These are phyloP conservation scores for Ustanciosporium gigantosporum DNA, from an alignment of 1,284 basidiomycete genomes.

Conservation along the genomic window DNA sequence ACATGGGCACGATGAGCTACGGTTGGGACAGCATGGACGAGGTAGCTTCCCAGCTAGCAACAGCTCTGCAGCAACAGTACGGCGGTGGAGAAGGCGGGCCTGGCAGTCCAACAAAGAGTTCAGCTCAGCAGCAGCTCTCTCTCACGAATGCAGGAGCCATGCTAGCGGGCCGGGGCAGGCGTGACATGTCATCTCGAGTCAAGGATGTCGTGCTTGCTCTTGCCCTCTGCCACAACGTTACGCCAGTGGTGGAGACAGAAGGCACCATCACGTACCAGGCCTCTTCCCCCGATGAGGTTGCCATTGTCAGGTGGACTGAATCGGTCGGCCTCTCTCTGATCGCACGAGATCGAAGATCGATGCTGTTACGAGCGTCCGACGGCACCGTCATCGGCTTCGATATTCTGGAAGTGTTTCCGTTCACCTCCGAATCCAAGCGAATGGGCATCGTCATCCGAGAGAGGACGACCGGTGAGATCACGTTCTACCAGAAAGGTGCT, in stretches of 20 bases:
- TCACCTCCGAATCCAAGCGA: constrained; percentile 96
- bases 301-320: constrained; percentile 97
- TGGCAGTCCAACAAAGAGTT: constrained; percentile 16
- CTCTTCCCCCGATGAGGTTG: constrained; percentile 97
- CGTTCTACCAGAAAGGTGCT: constrained; percentile 94
- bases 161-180: constrained; percentile 76
- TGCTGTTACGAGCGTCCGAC: constrained; percentile 63
- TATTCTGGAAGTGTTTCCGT: constrained; percentile 89
- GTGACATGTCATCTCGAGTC: constrained; percentile 94
- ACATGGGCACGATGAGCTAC: constrained; percentile 98
- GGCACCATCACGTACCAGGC: constrained; percentile 95
- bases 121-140: constrained; percentile 7
- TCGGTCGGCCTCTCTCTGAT: constrained; percentile 87
- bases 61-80: constrained; percentile 68
- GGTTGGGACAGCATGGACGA: constrained; percentile 98
- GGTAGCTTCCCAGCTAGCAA: constrained; percentile 81
- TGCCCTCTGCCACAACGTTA: constrained; percentile 96
- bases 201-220: constrained; percentile 89
- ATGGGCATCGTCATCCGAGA: constrained; percentile 98
- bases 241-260: constrained; percentile 91
- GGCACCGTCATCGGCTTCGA: constrained; percentile 69
- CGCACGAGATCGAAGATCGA: constrained; percentile 82
- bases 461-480: constrained; percentile 73
- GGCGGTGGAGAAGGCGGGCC: constrained; percentile 1
- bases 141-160: constrained; percentile 71